These are phyloP conservation scores for Prosopis cineraria DNA, from an alignment of 306 rosid genomes.

Conservation along the genomic window DNA sequence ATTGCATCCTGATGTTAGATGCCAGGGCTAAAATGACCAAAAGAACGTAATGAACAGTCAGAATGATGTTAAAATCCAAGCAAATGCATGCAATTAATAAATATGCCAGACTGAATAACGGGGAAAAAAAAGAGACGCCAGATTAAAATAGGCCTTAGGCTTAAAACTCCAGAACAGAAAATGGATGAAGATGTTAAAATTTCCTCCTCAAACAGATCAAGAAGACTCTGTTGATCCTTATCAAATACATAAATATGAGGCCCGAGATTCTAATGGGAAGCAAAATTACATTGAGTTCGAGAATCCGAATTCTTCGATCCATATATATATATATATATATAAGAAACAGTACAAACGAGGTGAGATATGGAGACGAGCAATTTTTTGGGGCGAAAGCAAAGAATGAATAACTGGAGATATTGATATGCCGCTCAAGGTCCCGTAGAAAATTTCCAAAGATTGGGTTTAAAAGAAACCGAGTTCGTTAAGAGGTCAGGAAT, in stretches of 20 bases:
- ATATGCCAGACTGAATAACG: slow-evolving; percentile 8
- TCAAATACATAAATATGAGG: neutral
- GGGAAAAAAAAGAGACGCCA: slow-evolving; percentile 22
- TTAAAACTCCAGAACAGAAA: slow-evolving; percentile 11
- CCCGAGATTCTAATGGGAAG: slow-evolving; percentile 32
- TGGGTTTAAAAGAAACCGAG: neutral
- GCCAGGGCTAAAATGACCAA: slow-evolving; percentile 22
- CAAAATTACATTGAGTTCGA: slow-evolving; percentile 33
- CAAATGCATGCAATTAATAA: slow-evolving; percentile 32
- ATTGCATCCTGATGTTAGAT: slow-evolving; percentile 37
- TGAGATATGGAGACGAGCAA: neutral
- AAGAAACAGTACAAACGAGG: neutral
- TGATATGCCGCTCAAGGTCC: too few species aligned
- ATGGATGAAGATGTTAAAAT: slow-evolving; percentile 23
- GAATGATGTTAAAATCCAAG: slow-evolving; percentile 27
- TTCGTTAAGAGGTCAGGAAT: neutral
- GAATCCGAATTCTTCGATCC: neutral
- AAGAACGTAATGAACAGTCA: slow-evolving; percentile 19
- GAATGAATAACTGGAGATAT: neutral
- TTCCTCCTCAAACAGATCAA: slow-evolving; percentile 10
- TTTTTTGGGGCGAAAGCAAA: slow-evolving; percentile 1
- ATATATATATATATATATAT: neutral
- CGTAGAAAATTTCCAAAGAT: neutral
- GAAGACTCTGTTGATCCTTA: slow-evolving; percentile 7
- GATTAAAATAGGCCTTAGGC: too few species aligned